phyloP scores from a whole-genome alignment of 495 filamentous ascomycete genomes.

The Annulohypoxylon bovei region DNA sequence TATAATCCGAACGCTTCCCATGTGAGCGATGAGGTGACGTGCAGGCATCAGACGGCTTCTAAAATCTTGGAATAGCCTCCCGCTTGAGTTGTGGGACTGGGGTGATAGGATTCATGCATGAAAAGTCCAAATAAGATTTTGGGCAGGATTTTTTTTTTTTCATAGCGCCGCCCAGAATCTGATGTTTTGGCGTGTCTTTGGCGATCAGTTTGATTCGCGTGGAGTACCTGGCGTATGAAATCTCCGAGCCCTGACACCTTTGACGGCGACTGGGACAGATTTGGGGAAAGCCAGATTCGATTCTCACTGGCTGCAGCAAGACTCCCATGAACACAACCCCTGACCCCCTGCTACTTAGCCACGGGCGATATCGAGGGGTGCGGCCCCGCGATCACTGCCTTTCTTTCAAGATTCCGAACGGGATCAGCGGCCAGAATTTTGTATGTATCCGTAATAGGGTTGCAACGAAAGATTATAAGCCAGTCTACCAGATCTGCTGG shows the following conservation, averaged over 20 bases:
- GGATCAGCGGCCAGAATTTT: conserved; percentile 36
- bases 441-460: conserved; percentile 40
- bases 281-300: conserved; percentile 34
- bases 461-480: conserved; percentile 34
- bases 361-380: conserved; percentile 33
- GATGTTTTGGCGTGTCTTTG: conserved; percentile 25
- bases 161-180: conserved; percentile 19
- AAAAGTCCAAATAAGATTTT: conserved; percentile 33
- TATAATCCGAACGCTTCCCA: conserved; percentile 37
- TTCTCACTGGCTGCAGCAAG: conserved; percentile 36
- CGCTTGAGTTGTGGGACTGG: conserved; percentile 21
- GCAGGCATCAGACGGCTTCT: conserved; percentile 27
- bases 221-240: conserved; percentile 36
- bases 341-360: conserved; percentile 29
- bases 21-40: conserved; percentile 38
- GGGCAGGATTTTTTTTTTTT: conserved; percentile 3
- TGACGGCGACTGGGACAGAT: conserved; percentile 33
- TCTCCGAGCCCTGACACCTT: conserved; percentile 37
- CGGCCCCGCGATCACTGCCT: conserved; percentile 37
- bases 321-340: conserved; percentile 33
- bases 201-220: conserved; percentile 34
- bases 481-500: conserved; percentile 38
- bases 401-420: conserved; percentile 35
- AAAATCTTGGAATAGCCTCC: conserved; percentile 33
- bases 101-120: conserved; percentile 36